A percentile compares a stretch with the other conserved stretches of the same genome.
Evolutionary conservation across 23 red algal species (phyloP).

Genomic region (Gracilaria gracilis): DNA sequence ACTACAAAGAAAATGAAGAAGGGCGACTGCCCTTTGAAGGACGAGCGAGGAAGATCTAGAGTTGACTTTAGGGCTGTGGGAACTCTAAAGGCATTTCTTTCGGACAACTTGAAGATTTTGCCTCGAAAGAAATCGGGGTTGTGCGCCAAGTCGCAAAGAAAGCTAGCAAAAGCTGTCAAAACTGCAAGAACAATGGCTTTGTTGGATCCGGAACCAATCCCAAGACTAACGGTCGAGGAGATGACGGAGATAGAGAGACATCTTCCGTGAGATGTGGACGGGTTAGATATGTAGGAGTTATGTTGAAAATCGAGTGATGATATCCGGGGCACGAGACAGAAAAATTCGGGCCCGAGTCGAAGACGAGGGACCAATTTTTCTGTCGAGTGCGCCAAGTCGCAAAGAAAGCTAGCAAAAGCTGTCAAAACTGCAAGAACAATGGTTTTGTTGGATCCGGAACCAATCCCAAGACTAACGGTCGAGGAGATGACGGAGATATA

Average conservation of each 20-base stretch:
- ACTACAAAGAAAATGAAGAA: constrained; percentile 1
- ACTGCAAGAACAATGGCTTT: constrained; percentile 59
- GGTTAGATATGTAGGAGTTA: too few relatives aligned
- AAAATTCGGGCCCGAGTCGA: too few relatives aligned
- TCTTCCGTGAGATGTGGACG: not conserved
- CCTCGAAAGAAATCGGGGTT: constrained; percentile 22
- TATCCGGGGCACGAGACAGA: too few relatives aligned
- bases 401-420: constrained; percentile 47
- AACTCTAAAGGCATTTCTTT: constrained; percentile 27
- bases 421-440: constrained; percentile 59
- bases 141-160: constrained; percentile 58
- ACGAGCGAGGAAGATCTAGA: constrained; percentile 24
- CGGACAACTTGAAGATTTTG: constrained; percentile 49
- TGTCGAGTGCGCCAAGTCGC: constrained; percentile 38
- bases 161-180: constrained; percentile 50
- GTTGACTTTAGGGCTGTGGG: constrained; percentile 60
- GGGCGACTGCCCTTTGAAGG: constrained; percentile 22
- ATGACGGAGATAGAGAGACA: constrained; percentile 45
- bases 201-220: constrained; percentile 33
- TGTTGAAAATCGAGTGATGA: too few relatives aligned
- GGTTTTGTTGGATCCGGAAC: constrained; percentile 43
- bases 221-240: constrained; percentile 33
- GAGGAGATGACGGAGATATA: constrained; percentile 54
- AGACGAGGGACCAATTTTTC: too few relatives aligned
- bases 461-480: constrained; percentile 16